Evolutionary conservation across 1,284 basidiomycete genomes (phyloP), one percentile per base, ranked within the genome.

Genomic region (Psilocybe mexicana): DNA sequence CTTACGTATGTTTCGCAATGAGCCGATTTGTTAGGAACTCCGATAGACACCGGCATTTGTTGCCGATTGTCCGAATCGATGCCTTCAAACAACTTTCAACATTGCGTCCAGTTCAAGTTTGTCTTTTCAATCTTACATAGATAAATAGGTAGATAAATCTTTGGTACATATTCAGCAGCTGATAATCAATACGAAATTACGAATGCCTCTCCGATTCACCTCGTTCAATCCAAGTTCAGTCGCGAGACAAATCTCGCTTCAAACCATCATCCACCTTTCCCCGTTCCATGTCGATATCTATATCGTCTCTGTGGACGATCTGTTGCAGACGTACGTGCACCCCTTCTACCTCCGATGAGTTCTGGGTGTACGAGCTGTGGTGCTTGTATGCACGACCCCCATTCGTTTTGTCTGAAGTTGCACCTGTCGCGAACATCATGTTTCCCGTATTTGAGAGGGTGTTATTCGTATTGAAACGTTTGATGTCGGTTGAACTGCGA

Each of bases 401-500:
- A 26, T 12, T 28, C 26, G 44, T 46, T 11, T 46, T 26, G 14
- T 46, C 44, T 26, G 18, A 18, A 18, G 44, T 46, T 14, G 24
- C 44, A 7, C 26, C 7, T 14, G 44, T 23, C 8, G 44, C 44
- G 28, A 46, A 46, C 44, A 46, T 46, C 44, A 46, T 46, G 23
- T 14, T 12, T 24, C 28, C 28, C 23, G 25, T 26, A 6, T 12
- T 25, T 26, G 24, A 11, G 18, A 26, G 6, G 28, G 11, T 26
- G 26, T 23, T 18, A 18, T 18, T 23, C 12, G 43, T 45, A n/a
- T 45, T 46, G 44, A 46, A 46, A 14, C 44, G 23, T 12, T 28
- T 28, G 44, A 46, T 46, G n/a, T 46, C 44, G 11, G 44, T 46
- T 46, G 44, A 46, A 11, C 44, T 46, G 26, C 44, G 44, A 46